Base-by-base conservation (phyloP, 1,139 yeast genomes). In the Torulaspora pretoriensis region DNA sequence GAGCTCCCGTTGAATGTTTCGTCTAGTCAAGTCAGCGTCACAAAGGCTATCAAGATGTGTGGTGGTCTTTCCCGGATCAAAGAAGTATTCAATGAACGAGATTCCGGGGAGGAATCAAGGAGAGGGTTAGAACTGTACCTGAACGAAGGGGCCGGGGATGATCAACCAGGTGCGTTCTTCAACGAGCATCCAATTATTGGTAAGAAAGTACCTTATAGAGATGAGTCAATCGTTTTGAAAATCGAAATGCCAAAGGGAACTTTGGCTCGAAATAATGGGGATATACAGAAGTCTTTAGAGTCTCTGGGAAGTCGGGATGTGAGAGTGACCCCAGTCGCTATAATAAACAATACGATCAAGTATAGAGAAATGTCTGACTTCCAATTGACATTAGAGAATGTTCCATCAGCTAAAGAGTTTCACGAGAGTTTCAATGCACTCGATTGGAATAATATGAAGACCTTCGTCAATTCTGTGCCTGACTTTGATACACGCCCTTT, bases 351-450 rank as follows among this genome's bases (percentile, higher is more conserved):
- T 49, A 84, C 84, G 13, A 83, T 80, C 57, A 77, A 86, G 54
- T 92, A 90, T 63, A 76, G 96, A 54, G 88, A 86, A 47, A 78
- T 92, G 72, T 81, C 92, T 1, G 98, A 92, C 65, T 92, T 88
- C 62, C 98, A 90, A 62, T 77, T 79, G 50, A 69, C 76, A 27
- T 77, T 90, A 14, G 76, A 75, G 44, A 74, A 78, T 52, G 83
- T 85, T 10, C 59, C 69, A 1, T 72, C 80, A 51, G 72, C 75
- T 1, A 51, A 64, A 3, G 68, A 69, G 27, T 68, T 78, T 46
- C 61, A 70, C 32, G 54, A 64, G 1, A 57, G 65, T 34, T 55
- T 64, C 36, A 56, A 59, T 3, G 50, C 63, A 3, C 39, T 63
- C 24, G 59, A 61, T 24, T 64, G 67, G 67, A 40, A 44, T 1